A percentile compares a stretch with the other conserved stretches of the same genome.
Conservation (phyloP, 495 filamentous ascomycete species). For the Aspergillus coremiiformis region DNA sequence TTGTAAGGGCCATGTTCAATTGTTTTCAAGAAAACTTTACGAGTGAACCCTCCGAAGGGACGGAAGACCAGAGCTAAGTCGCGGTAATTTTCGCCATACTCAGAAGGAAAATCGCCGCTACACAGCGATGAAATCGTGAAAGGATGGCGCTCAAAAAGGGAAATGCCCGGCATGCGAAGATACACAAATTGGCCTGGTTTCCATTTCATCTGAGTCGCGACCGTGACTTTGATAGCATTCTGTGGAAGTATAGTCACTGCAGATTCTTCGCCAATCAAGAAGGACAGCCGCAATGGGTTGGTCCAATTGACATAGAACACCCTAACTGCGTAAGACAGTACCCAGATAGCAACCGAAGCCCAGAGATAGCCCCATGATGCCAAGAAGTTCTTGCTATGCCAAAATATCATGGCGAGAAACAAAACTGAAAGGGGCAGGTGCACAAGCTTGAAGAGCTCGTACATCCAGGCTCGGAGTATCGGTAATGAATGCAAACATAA, state of each 20-base stretch:
- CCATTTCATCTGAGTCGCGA: constrained; percentile 90
- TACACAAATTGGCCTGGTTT: constrained; percentile 92
- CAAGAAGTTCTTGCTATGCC: constrained; percentile 91
- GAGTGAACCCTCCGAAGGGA: constrained; percentile 84
- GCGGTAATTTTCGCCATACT: constrained; percentile 76
- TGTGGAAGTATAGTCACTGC: constrained; percentile 82
- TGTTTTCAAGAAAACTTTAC: constrained; percentile 67
- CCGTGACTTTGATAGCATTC: constrained; percentile 86
- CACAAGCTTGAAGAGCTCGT: constrained; percentile 76
- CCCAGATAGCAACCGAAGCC: constrained; percentile 74
- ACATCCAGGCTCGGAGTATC: constrained; percentile 53
- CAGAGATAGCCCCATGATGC: constrained; percentile 87
- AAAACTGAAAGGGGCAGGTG: constrained; percentile 77
- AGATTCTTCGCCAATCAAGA: constrained; percentile 80
- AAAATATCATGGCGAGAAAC: constrained; percentile 82
- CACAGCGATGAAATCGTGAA: constrained; percentile 92
- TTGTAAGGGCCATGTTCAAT: constrained; percentile 74
- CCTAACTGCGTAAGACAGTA: constrained; percentile 54
- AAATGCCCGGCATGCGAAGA: constrained; percentile 85
- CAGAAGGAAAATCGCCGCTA: constrained; percentile 79
- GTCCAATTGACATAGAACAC: constrained; percentile 79
- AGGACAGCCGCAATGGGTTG: constrained; percentile 69
- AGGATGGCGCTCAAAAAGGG: constrained; percentile 83
- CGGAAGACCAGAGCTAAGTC: constrained; percentile 88
- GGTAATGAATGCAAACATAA: constrained; percentile 79